Conservation (phyloP, 495 filamentous ascomycete species). For the Penicillium argentinense region DNA sequence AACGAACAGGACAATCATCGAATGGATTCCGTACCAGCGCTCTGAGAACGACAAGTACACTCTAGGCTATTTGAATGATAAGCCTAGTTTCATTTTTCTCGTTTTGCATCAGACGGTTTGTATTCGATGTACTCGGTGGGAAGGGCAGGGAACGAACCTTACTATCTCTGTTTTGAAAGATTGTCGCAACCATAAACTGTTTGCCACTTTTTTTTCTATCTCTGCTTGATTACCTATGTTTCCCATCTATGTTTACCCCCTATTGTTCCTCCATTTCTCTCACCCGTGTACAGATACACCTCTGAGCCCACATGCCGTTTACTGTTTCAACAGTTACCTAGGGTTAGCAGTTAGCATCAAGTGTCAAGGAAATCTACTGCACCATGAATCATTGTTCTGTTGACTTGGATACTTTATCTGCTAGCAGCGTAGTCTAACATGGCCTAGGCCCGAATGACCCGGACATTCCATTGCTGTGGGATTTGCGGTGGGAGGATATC, state of each 20-base stretch:
- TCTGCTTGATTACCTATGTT: background rate
- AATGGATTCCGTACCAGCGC: constrained; percentile 44
- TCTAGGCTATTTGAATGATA: constrained; percentile 21
- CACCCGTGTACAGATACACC: no score
- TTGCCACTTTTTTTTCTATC: constrained; percentile 1
- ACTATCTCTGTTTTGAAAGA: constrained; percentile 5
- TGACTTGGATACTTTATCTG: no score
- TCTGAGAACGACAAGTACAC: constrained; percentile 43
- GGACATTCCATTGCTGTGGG: no score
- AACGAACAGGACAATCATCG: constrained; percentile 27
- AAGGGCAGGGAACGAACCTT: background rate
- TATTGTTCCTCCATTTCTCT: background rate
- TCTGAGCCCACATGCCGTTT: no score
- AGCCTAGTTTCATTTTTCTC: constrained; percentile 1
- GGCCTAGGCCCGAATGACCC: no score
- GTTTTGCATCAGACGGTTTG: no score
- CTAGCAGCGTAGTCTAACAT: no score
- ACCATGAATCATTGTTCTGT: no score
- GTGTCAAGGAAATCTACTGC: no score
- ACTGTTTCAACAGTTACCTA: no score
- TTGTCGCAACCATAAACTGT: constrained; percentile 1
- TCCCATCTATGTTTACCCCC: background rate
- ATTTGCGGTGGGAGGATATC: no score
- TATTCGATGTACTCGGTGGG: background rate
- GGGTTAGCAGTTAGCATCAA: no score